These are phyloP conservation scores for Collybiopsis confluens DNA, from an alignment of 768 basidiomycete genomes.

Conservation along the genomic window DNA sequence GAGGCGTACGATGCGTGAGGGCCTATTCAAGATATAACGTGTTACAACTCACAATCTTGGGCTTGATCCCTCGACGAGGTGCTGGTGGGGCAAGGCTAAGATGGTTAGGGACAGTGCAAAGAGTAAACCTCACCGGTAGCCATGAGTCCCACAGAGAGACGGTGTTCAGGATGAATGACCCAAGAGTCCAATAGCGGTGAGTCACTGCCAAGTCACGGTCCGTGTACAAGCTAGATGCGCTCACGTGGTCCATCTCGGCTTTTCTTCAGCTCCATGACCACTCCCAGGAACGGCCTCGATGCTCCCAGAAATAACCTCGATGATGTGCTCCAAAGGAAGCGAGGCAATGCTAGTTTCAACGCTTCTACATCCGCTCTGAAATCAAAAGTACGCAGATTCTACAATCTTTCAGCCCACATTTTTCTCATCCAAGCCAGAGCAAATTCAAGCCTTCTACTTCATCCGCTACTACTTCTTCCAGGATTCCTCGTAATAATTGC, in stretches of 20 bases:
- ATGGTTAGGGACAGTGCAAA: not conserved
- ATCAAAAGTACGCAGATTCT: too few relatives aligned
- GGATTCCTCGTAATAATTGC: not conserved
- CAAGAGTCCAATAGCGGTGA: too few relatives aligned
- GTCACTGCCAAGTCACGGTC: too few relatives aligned
- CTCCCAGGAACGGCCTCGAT: too few relatives aligned
- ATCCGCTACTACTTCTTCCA: conserved; percentile 5
- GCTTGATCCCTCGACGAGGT: conserved; percentile 36
- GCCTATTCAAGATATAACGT: not conserved
- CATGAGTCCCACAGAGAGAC: not conserved
- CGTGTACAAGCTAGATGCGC: not conserved
- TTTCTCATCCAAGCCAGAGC: conserved; percentile 16
- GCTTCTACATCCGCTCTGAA: not conserved
- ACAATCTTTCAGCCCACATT: not conserved
- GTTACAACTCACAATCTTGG: conserved; percentile 35
- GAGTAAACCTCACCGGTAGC: conserved; percentile 9
- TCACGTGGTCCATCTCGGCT: not conserved
- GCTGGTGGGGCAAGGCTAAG: conserved; percentile 10
- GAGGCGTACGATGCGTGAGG: not conserved
- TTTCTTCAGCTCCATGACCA: not conserved
- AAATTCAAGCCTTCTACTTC: conserved; percentile 44
- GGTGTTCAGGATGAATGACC: too few relatives aligned
- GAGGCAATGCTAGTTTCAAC: conserved; percentile 9
- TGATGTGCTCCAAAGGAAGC: conserved; percentile 29
- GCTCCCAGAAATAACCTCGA: conserved; percentile 34